Base-by-base conservation (phyloP, 129 eudicot genomes). In the Flaveria robusta region DNA sequence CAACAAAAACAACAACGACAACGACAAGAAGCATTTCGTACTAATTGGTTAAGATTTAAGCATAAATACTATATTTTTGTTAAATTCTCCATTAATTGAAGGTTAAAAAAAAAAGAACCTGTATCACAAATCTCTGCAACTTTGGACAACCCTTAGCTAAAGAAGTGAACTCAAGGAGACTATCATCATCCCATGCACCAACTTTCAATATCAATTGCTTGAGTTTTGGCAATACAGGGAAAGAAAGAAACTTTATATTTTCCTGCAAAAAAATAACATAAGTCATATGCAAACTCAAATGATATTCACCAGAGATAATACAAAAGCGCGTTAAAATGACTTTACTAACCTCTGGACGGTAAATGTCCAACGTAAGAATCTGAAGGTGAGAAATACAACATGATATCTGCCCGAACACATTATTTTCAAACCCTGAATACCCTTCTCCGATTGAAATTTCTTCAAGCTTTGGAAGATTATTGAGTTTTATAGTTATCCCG, bases 141-240 rank as follows among this genome's bases (percentile, higher is more conserved):
- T 78, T 74, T 12, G 93, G 86, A 43, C 85, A 81, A 6, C 83
- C 88, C 81, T 83, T 79, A 31, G 82, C 66, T 27, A 86, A 70
- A 19, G 88, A 77, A 73, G 86, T 81, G 72, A 86, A 86, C 67
- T 75, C 79, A 69, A 85, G 90, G 13, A 88, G 86, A 70, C 86
- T 78, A 67, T 83, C 86, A 74, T 81, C 93, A 34, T 70, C 83
- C 84, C 88, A 83, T 10, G 88, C 93, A 24, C 87, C 86, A 50
- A 88, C 83, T 70, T 84, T 81, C 47, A 88, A 68, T 55, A 86
- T 79, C 68, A 88, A 69, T 64, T 86, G 81, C 85, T 72, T 88
- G 42, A 88, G 81, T 42, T 83, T 83, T 0, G 88, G 83, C 65
- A 88, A 65, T 72, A 75, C 77, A 16, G 93, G 93, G 62, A 86